Percentiles rank a stretch among this genome's conserved stretches.
Evolutionary conservation across 257 asterid genomes (phyloP).

Genomic region (Plantago elongata): DNA sequence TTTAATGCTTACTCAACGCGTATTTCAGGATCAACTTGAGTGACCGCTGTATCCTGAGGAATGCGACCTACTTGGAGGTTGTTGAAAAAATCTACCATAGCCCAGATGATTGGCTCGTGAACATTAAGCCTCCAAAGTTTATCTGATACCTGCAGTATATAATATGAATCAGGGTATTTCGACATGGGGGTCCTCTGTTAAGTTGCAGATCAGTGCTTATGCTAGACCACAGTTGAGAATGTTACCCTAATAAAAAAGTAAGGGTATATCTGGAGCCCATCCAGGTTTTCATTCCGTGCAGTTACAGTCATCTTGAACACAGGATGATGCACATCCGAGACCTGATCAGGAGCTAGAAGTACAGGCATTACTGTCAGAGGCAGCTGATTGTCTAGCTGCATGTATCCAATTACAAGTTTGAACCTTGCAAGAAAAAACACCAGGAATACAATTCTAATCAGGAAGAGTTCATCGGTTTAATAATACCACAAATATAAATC

Average conservation of each 20-base stretch:
- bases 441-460: constrained; percentile 17
- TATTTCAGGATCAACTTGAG: constrained; percentile 98
- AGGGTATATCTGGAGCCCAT: constrained; percentile 89
- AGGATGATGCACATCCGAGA: constrained; percentile 71
- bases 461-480: background rate
- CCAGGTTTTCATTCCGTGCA: constrained; percentile 60
- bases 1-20: constrained; percentile 74
- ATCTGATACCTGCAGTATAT: constrained; percentile 61
- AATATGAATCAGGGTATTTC: constrained; percentile 19
- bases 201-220: constrained; percentile 3
- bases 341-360: constrained; percentile 84
- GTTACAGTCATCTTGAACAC: constrained; percentile 93
- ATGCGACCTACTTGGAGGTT: constrained; percentile 79
- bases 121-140: constrained; percentile 81
- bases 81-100: constrained; percentile 72
- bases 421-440: constrained; percentile 45
- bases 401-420: constrained; percentile 80
- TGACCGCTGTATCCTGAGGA: constrained; percentile 57
- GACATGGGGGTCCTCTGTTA: constrained; percentile 13
- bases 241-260: constrained; percentile 75
- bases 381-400: constrained; percentile 96
- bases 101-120: constrained; percentile 98
- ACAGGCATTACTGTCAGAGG: constrained; percentile 94
- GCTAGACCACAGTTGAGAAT: constrained; percentile 15
- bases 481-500: background rate